phyloP scores from a whole-genome alignment of 352 stramenopile species.

The Globisporangium echinulatum region DNA sequence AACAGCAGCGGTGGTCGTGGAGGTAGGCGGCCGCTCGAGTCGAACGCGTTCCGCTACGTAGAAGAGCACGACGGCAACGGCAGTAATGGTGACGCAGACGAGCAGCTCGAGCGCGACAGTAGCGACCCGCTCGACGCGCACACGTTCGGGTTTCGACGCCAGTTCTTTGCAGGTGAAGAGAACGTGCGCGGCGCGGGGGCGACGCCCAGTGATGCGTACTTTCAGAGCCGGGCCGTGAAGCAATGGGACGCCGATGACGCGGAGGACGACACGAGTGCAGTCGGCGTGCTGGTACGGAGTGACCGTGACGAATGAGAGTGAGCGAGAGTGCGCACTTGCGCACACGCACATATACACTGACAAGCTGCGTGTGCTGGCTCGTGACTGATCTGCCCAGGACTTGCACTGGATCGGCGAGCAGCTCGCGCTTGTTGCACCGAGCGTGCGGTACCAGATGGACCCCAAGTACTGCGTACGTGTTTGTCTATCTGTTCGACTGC shows the following conservation, averaged over 20 bases:
- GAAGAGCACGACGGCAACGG: constrained; percentile 21
- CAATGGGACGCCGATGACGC: constrained; percentile 59
- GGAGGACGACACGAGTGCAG: constrained; percentile 11
- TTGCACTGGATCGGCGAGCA: constrained; percentile 63
- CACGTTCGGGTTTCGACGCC: constrained; percentile 16
- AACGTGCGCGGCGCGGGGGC: constrained; percentile 34
- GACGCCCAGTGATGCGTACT: constrained; percentile 34
- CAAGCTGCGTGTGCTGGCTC: constrained; percentile 1
- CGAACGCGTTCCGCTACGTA: constrained; percentile 70
- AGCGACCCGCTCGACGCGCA: constrained; percentile 2
- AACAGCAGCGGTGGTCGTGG: constrained; percentile 5
- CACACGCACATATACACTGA: background rate
- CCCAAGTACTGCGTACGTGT: constrained; percentile 66
- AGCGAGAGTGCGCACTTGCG: background rate
- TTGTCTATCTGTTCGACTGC: background rate
- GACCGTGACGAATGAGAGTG: too few relatives aligned
- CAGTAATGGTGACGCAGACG: constrained; percentile 9
- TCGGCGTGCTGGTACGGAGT: constrained; percentile 36
- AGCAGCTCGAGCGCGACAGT: background rate
- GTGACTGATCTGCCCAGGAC: constrained; percentile 27
- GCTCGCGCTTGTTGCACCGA: constrained; percentile 33
- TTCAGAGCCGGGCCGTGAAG: constrained; percentile 54
- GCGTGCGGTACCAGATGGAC: constrained; percentile 61
- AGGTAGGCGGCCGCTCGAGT: constrained; percentile 32
- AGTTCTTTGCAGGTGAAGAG: constrained; percentile 64